Percentiles rank a stretch among this genome's conserved stretches.
Conservation (phyloP, 2,329 filamentous ascomycete genomes). For the Ceratocystis cubensis region DNA sequence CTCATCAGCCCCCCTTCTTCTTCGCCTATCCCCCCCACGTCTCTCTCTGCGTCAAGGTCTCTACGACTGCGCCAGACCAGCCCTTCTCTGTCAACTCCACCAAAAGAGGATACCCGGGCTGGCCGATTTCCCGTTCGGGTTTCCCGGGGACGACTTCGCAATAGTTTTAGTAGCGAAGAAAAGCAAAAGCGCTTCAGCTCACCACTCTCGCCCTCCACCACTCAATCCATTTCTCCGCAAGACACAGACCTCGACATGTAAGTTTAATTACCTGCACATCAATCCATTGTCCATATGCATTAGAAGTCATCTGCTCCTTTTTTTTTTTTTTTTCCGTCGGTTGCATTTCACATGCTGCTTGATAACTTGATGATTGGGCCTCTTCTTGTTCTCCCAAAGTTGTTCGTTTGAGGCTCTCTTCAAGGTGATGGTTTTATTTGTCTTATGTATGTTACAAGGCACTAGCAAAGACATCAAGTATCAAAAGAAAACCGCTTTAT, state of each 20-base stretch:
- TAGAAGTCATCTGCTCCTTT: neutral
- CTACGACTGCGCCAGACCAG: slow-evolving; percentile 4
- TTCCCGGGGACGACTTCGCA: slow-evolving; percentile 14
- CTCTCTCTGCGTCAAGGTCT: neutral
- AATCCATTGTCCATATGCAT: neutral
- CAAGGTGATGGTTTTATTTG: neutral
- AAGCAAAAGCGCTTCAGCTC: slow-evolving; percentile 15
- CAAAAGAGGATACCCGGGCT: slow-evolving; percentile 14
- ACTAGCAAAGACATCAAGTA: neutral
- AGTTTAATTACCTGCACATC: slow-evolving; percentile 5
- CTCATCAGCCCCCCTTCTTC: slow-evolving; percentile 9
- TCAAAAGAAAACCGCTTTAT: neutral
- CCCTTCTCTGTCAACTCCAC: neutral
- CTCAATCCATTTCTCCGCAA: neutral
- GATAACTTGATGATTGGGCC: neutral
- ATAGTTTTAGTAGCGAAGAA: slow-evolving; percentile 1
- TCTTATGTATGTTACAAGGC: neutral
- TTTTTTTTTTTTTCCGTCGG: neutral
- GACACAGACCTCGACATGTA: slow-evolving; percentile 17
- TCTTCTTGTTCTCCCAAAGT: neutral
- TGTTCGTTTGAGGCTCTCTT: too few species aligned
- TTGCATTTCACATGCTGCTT: neutral
- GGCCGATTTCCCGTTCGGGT: slow-evolving; percentile 19
- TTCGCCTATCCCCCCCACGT: neutral
- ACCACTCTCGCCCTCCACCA: neutral